phyloP scores from a whole-genome alignment of 352 stramenopile species.

The Pythium phragmiticola region DNA sequence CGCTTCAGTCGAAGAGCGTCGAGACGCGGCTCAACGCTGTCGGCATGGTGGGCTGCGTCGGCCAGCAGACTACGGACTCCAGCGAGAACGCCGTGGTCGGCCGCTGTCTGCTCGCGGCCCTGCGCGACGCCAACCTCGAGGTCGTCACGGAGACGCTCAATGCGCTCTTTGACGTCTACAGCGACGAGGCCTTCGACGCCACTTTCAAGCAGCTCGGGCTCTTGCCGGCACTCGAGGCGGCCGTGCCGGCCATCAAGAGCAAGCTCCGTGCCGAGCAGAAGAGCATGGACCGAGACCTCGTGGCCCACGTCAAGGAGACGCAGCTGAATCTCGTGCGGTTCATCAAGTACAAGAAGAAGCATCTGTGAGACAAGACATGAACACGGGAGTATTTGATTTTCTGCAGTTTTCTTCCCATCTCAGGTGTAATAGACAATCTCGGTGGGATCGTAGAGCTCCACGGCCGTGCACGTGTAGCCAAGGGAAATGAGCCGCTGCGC shows the following conservation, averaged over 20 bases:
- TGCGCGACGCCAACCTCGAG: constrained; percentile 73
- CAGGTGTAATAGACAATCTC: constrained; percentile 42
- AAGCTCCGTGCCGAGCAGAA: constrained; percentile 82
- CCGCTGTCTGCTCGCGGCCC: constrained; percentile 47
- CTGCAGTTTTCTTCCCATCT: not conserved
- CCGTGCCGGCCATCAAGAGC: constrained; percentile 52
- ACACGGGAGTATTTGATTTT: not conserved
- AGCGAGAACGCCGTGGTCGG: constrained; percentile 76
- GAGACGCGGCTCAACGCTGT: constrained; percentile 77
- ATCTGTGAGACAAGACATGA: constrained; percentile 34
- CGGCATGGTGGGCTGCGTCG: constrained; percentile 75
- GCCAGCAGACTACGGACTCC: constrained; percentile 59
- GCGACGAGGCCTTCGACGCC: constrained; percentile 76
- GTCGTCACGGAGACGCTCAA: constrained; percentile 86
- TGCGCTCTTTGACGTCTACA: constrained; percentile 85
- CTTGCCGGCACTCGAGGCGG: constrained; percentile 60
- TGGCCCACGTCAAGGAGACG: constrained; percentile 85
- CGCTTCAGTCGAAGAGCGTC: constrained; percentile 55
- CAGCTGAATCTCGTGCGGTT: constrained; percentile 85
- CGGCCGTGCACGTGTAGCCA: constrained; percentile 63
- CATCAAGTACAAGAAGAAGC: constrained; percentile 92
- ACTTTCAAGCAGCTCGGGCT: constrained; percentile 69
- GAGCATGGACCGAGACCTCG: constrained; percentile 71
- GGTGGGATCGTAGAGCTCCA: constrained; percentile 68
- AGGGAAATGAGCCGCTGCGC: constrained; percentile 65